Conservation (phyloP, 139 green algal species). For the Chlorella sp. region DNA sequence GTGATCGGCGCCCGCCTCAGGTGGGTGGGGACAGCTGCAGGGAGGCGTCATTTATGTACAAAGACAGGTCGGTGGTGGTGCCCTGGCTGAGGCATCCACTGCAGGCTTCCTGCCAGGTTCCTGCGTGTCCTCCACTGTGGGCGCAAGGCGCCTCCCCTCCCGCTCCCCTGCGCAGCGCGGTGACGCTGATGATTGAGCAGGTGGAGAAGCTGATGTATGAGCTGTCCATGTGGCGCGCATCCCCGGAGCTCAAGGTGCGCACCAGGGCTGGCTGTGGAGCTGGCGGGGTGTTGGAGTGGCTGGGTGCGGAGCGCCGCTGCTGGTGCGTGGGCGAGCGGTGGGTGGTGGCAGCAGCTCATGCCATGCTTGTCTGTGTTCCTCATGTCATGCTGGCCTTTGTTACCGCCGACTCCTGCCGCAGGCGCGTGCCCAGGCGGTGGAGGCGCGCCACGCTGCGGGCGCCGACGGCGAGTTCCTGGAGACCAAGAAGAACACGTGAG, state of each 20-base stretch:
- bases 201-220: slow-evolving; percentile 92
- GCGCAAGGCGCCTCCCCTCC: neutral
- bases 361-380: neutral
- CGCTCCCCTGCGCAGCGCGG: slow-evolving; percentile 48
- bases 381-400: neutral
- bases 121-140: no score
- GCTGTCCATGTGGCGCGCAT: slow-evolving; percentile 93
- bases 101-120: neutral
- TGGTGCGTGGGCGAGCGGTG: neutral
- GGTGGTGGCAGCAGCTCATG: neutral
- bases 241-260: slow-evolving; percentile 65
- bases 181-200: slow-evolving; percentile 63
- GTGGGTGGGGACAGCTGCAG: neutral
- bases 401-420: neutral
- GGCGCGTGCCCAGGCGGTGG: slow-evolving; percentile 9
- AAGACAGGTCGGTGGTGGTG: neutral
- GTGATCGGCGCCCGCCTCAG: slow-evolving; percentile 81
- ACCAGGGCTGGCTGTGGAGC: neutral
- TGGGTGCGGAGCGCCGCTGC: no score
- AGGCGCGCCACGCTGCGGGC: neutral
- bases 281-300: no score
- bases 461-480: slow-evolving; percentile 57
- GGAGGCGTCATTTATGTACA: neutral
- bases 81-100: neutral
- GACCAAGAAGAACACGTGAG: slow-evolving; percentile 84